These are phyloP conservation scores for Mycosphaerelloides madeirae DNA, from an alignment of 2,329 filamentous ascomycete species.

Conservation along the genomic window DNA sequence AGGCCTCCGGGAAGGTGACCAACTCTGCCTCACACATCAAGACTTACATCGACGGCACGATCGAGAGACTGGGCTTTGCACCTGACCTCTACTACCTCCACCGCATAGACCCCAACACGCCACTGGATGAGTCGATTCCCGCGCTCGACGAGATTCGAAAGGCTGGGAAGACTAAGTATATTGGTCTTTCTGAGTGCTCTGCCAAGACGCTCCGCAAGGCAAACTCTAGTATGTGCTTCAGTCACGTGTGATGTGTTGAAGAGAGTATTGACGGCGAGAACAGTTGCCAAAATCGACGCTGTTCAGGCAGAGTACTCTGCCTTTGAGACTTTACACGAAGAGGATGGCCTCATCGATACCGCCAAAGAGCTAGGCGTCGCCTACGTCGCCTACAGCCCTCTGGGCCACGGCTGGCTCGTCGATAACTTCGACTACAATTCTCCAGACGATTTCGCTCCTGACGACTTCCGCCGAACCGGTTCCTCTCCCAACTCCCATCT, in stretches of 20 bases:
- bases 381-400: conserved; percentile 36
- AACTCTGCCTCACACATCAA: conserved; percentile 47
- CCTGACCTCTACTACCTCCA: conserved; percentile 43
- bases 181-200: conserved; percentile 48
- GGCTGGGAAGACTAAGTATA: conserved; percentile 47
- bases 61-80: conserved; percentile 45
- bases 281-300: conserved; percentile 44
- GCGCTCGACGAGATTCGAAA: conserved; percentile 46
- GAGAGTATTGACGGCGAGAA: background rate
- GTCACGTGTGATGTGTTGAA: background rate
- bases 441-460: conserved; percentile 34
- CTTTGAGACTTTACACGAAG: conserved; percentile 46
- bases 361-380: conserved; percentile 44
- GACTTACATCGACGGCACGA: conserved; percentile 47
- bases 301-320: conserved; percentile 50
- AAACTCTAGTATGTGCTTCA: conserved; percentile 22
- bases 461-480: conserved; percentile 25
- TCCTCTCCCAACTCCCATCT: background rate
- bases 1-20: conserved; percentile 31
- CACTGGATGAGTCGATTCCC: conserved; percentile 45
- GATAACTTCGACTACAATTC: conserved; percentile 34
- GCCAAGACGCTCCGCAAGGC: conserved; percentile 48
- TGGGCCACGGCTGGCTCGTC: conserved; percentile 41
- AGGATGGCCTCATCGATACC: conserved; percentile 36
- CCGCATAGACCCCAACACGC: conserved; percentile 41